Percentiles rank a stretch among this genome's conserved stretches.
These are phyloP conservation scores for Neurospora sublineolata DNA, from an alignment of 495 filamentous ascomycete genomes.

Conservation along the genomic window DNA sequence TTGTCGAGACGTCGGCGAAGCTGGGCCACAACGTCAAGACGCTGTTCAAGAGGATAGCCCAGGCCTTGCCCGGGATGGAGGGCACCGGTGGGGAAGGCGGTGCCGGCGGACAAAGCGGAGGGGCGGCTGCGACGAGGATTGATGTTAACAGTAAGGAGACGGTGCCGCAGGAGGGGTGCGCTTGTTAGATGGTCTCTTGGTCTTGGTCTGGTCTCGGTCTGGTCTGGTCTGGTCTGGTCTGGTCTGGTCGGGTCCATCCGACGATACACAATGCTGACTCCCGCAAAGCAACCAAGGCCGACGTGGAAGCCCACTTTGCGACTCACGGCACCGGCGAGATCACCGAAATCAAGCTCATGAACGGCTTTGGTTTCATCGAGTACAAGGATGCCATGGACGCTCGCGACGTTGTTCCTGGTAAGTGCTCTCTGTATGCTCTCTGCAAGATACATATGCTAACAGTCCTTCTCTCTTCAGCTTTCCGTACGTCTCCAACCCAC, in stretches of 20 bases:
- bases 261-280: slow-evolving; percentile 9
- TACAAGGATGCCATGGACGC: slow-evolving; percentile 97
- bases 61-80: slow-evolving; percentile 96
- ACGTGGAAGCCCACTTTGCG: slow-evolving; percentile 91
- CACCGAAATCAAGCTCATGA: slow-evolving; percentile 98
- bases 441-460: slow-evolving; percentile 18
- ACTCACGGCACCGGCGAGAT: slow-evolving; percentile 94
- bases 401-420: slow-evolving; percentile 93
- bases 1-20: slow-evolving; percentile 97
- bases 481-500: slow-evolving; percentile 40
- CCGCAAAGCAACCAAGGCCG: slow-evolving; percentile 76
- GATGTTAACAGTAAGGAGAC: slow-evolving; percentile 83
- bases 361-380: slow-evolving; percentile 98
- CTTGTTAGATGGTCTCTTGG: slow-evolving; percentile 58
- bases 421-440: slow-evolving; percentile 22
- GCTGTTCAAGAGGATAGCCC: slow-evolving; percentile 91
- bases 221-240: neutral
- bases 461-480: slow-evolving; percentile 28
- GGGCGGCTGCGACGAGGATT: slow-evolving; percentile 47
- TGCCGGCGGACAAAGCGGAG: neutral
- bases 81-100: slow-evolving; percentile 45
- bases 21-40: slow-evolving; percentile 96
- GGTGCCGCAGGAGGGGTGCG: slow-evolving; percentile 62
- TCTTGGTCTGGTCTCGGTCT: neutral
- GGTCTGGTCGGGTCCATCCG: neutral